Evolutionary conservation across 305 asterid genomes (phyloP).

Genomic region (Lippia alba): DNA sequence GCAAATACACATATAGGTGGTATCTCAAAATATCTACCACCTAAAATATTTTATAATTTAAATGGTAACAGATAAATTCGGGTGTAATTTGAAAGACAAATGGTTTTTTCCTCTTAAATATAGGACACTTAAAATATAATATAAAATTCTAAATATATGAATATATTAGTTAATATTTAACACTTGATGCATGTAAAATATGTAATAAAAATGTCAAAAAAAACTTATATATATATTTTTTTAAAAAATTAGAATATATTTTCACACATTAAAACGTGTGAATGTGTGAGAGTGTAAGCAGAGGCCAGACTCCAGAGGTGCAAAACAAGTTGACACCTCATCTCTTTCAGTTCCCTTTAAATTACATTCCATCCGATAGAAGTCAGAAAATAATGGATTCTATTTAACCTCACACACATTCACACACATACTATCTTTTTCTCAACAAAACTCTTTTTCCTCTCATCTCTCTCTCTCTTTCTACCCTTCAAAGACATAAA

Average conservation of each 20-base stretch:
- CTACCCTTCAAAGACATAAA: not conserved
- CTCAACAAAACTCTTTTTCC: conserved; percentile 31
- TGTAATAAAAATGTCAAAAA: too few relatives aligned
- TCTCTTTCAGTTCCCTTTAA: conserved; percentile 35
- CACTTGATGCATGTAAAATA: too few relatives aligned
- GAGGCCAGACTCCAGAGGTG: conserved; percentile 35
- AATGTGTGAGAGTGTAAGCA: conserved; percentile 32
- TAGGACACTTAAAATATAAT: too few relatives aligned
- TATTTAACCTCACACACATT: conserved; percentile 37
- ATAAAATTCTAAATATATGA: too few relatives aligned
- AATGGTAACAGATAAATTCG: too few relatives aligned
- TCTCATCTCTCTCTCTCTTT: conserved; percentile 29
- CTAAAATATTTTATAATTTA: too few relatives aligned
- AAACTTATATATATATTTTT: too few relatives aligned
- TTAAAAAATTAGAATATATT: not conserved
- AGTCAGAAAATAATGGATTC: conserved; percentile 36
- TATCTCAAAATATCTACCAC: too few relatives aligned
- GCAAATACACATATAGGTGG: too few relatives aligned
- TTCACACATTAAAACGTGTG: conserved; percentile 35
- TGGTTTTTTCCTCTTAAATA: too few relatives aligned
- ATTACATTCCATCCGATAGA: conserved; percentile 37
- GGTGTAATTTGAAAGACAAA: too few relatives aligned
- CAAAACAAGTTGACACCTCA: conserved; percentile 50
- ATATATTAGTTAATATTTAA: too few relatives aligned
- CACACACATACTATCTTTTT: conserved; percentile 42